Percentiles rank a stretch among this genome's conserved stretches.
phyloP scores from a whole-genome alignment of 2,329 filamentous ascomycete species.

The Fusarium anthophilum region DNA sequence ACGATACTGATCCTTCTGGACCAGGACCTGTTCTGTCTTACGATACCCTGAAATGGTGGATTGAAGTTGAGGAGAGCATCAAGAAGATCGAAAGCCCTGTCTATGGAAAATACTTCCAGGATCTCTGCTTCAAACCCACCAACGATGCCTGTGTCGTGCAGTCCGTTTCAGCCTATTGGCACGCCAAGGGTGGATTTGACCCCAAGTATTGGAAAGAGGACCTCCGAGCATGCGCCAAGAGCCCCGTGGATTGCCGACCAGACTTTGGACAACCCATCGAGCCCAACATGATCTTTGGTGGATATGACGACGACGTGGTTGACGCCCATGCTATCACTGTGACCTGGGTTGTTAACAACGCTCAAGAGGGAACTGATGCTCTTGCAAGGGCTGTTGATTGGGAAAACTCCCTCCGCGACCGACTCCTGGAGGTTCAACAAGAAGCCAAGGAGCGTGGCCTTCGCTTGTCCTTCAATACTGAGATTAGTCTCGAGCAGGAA shows the following conservation, averaged over 20 bases:
- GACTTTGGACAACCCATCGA: slow-evolving; percentile 90
- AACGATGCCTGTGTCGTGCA: slow-evolving; percentile 92
- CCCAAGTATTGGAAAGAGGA: slow-evolving; percentile 74
- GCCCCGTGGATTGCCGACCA: slow-evolving; percentile 86
- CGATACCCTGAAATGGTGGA: slow-evolving; percentile 93
- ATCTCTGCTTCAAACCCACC: slow-evolving; percentile 94
- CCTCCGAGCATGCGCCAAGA: slow-evolving; percentile 77
- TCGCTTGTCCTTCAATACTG: slow-evolving; percentile 91
- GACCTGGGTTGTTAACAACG: slow-evolving; percentile 95
- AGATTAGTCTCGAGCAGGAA: slow-evolving; percentile 94
- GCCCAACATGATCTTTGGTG: slow-evolving; percentile 86
- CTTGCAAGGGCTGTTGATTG: slow-evolving; percentile 85
- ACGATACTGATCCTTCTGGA: slow-evolving; percentile 74
- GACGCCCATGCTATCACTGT: slow-evolving; percentile 84
- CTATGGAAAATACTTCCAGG: slow-evolving; percentile 75
- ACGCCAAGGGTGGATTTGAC: slow-evolving; percentile 59
- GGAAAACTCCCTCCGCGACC: slow-evolving; percentile 80
- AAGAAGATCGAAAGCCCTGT: slow-evolving; percentile 74
- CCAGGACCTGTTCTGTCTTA: slow-evolving; percentile 85
- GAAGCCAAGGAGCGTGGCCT: slow-evolving; percentile 83
- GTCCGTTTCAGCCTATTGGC: slow-evolving; percentile 90
- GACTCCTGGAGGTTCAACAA: slow-evolving; percentile 78
- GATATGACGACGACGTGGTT: slow-evolving; percentile 74
- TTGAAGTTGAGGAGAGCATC: slow-evolving; percentile 84
- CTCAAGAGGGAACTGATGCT: slow-evolving; percentile 75